phyloP scores from a whole-genome alignment of 192 early-diverging fungal species.

The Obelidium mucronatum region DNA sequence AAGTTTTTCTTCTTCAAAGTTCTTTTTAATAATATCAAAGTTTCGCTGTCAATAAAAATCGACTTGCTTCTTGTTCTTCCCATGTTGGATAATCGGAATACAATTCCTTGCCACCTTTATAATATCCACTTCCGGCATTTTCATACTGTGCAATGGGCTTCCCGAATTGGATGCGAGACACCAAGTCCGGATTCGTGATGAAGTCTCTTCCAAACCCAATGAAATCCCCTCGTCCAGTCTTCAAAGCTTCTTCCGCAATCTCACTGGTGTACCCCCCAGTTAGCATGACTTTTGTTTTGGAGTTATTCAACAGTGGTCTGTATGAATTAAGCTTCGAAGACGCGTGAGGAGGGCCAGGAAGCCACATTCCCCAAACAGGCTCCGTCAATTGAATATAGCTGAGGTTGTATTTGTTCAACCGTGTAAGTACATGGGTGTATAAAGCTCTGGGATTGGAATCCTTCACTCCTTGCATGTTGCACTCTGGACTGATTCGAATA shows the following conservation, averaged over 20 bases:
- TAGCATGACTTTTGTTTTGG: conserved; percentile 42
- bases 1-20: not conserved
- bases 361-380: conserved; percentile 44
- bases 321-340: conserved; percentile 36
- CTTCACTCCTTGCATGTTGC: conserved; percentile 38
- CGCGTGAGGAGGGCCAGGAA: conserved; percentile 38
- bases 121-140: conserved; percentile 37
- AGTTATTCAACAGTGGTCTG: conserved; percentile 16
- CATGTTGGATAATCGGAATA: conserved; percentile 52
- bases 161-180: conserved; percentile 42
- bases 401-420: conserved; percentile 40
- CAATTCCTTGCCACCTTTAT: conserved; percentile 31
- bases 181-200: conserved; percentile 62
- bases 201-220: conserved; percentile 54
- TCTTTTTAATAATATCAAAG: too few relatives aligned
- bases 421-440: conserved; percentile 45
- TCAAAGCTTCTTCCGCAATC: conserved; percentile 42
- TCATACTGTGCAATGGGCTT: conserved; percentile 41
- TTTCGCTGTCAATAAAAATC: too few relatives aligned
- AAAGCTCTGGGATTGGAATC: conserved; percentile 21
- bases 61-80: conserved; percentile 30
- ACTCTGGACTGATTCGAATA: conserved; percentile 46
- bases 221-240: conserved; percentile 45
- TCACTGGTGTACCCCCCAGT: conserved; percentile 51
- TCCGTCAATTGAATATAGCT: conserved; percentile 50